Base-by-base conservation (phyloP, 1,284 basidiomycete genomes). In the Trichosporon inkin region DNA sequence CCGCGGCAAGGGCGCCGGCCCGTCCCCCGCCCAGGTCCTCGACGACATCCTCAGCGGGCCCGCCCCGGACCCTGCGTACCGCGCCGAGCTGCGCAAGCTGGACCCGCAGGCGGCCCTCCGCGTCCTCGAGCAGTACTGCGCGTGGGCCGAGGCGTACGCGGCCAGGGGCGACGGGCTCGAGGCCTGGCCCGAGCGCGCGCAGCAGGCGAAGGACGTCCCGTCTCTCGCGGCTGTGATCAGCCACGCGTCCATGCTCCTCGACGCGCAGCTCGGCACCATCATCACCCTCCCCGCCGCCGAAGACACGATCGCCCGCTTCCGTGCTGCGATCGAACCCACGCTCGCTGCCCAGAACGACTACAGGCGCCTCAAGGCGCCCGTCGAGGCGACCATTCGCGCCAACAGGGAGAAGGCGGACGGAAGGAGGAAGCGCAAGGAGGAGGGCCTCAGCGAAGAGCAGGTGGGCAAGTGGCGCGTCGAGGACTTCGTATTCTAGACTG, bases 381-480 rank as follows among this genome's bases (percentile, higher is more conserved):
- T 79, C 19, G 74, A 77, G 40, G 76, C 76, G 6, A 67, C 77
- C 3, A 63, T 78, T 22, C 64, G 73, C 1, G 55, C 69, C 1
- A 67, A 67, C 37, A 6, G 44, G 44, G 44, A 49, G 44, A 64
- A 71, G 63, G 58, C 41, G 19, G 60, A 57, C 17, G 35, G 38
- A 44, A 40, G 13, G 44, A 28, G 55, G 47, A 54, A 54, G 57
- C 35, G 38, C 20, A 58, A 58, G 49, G 57, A 55, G 54, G 55
- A 32, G 40, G 66, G 61, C n/a, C 52, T 70, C 54, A 61, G 64
- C 2, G 71, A 74, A 20, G 71, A 75, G 64, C 67, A 63, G 10
- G 68, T 77, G 14, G 75, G 75, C 20, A 73, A 73, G 59, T 77
- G 73, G 72, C 69, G 68, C 52, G 71, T 77, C 1, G 75, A 77